Conservation (phyloP, 352 stramenopile genomes). For the Pythium monospermum region DNA sequence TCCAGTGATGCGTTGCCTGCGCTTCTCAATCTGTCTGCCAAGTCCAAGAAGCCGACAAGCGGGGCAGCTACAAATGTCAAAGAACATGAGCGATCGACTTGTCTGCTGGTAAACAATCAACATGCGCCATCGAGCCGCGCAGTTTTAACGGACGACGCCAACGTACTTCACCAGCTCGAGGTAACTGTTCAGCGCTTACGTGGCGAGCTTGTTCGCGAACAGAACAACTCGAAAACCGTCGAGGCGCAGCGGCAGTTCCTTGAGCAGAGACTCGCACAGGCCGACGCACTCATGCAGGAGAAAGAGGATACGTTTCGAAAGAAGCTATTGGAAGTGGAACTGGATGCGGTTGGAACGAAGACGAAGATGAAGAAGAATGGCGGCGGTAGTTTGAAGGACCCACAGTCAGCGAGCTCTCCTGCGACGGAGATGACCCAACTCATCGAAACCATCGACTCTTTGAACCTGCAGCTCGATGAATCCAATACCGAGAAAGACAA, state of each 20-base stretch:
- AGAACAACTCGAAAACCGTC: conserved; percentile 14
- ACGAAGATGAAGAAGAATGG: conserved; percentile 10
- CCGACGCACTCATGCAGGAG: conserved; percentile 34
- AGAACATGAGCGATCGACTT: too few species aligned
- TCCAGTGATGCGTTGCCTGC: neutral
- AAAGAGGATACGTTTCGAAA: conserved; percentile 58
- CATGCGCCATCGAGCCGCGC: neutral
- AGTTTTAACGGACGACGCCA: neutral
- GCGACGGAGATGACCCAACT: conserved; percentile 40
- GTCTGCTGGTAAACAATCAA: conserved; percentile 8
- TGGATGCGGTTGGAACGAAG: conserved; percentile 17
- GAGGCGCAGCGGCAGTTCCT: conserved; percentile 33
- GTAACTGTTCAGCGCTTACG: conserved; percentile 21
- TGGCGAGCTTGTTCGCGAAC: conserved; percentile 20
- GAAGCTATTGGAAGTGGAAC: conserved; percentile 44
- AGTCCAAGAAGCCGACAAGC: neutral
- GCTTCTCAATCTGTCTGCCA: neutral
- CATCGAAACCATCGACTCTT: conserved; percentile 69
- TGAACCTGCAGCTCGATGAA: conserved; percentile 58
- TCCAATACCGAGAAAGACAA: conserved; percentile 34
- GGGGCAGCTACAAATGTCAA: too few species aligned
- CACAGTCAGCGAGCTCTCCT: conserved; percentile 2
- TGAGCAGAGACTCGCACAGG: conserved; percentile 42
- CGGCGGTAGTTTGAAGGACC: neutral
- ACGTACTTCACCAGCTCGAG: conserved; percentile 9